phyloP scores from a whole-genome alignment of 1,284 basidiomycete genomes.

The Sanghuangporus baumii region DNA sequence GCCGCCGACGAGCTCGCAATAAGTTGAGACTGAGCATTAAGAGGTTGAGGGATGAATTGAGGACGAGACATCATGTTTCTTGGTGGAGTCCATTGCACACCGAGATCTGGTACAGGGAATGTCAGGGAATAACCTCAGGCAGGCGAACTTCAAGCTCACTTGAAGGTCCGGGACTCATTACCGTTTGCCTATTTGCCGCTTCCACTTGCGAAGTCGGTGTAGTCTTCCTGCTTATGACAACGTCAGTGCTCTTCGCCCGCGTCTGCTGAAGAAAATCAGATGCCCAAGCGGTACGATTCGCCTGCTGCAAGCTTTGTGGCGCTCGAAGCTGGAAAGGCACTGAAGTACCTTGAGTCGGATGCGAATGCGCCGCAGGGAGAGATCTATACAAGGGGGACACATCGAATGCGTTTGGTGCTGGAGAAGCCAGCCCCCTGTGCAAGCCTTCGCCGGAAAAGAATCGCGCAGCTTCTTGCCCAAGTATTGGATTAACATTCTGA shows the following conservation, averaged over 20 bases:
- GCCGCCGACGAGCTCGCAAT: slow-evolving; percentile 19
- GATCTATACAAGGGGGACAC: slow-evolving; percentile 50
- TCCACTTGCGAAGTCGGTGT: background rate
- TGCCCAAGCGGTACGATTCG: slow-evolving; percentile 44
- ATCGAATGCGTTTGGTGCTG: slow-evolving; percentile 44
- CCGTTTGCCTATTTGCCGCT: background rate
- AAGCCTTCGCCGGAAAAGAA: slow-evolving; percentile 49
- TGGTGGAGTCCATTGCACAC: slow-evolving; percentile 8
- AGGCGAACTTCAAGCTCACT: background rate
- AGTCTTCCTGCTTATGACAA: background rate
- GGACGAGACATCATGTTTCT: slow-evolving; percentile 14
- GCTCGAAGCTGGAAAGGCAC: slow-evolving; percentile 27
- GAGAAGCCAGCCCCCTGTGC: slow-evolving; percentile 24
- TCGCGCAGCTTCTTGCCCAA: slow-evolving; percentile 58
- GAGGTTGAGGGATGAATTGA: background rate
- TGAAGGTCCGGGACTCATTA: background rate
- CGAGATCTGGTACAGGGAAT: background rate
- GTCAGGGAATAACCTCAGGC: background rate
- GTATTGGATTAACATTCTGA: slow-evolving; percentile 34
- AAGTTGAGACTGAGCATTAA: slow-evolving; percentile 21
- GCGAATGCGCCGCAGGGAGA: slow-evolving; percentile 35
- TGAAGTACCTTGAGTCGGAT: slow-evolving; percentile 21
- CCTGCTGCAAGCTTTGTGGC: slow-evolving; percentile 27
- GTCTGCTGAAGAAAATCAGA: slow-evolving; percentile 48
- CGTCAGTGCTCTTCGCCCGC: background rate